These are phyloP conservation scores for Pneumocystis canis DNA, from an alignment of 1,139 yeast species.

Conservation along the genomic window DNA sequence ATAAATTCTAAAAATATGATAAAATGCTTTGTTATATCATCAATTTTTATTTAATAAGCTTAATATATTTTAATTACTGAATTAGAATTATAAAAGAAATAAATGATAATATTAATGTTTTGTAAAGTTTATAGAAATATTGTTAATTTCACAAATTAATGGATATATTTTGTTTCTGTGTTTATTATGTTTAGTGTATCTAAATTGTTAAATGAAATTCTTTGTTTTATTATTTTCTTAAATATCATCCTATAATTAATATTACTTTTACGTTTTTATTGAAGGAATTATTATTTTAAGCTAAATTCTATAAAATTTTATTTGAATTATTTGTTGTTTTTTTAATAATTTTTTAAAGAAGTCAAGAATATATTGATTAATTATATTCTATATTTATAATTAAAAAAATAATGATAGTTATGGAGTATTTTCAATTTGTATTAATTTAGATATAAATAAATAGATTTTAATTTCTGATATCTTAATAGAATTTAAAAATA, in stretches of 20 bases:
- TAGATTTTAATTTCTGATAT: no score
- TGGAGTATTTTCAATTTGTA: not conserved
- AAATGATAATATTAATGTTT: not conserved
- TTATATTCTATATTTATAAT: no score
- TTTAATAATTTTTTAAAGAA: no score
- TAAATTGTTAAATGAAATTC: not conserved
- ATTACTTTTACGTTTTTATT: no score
- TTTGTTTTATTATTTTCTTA: not conserved
- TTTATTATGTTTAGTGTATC: not conserved
- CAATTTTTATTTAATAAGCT: not conserved
- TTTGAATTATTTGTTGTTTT: not conserved
- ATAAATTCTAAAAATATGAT: no score
- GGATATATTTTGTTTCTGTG: not conserved
- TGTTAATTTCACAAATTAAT: not conserved
- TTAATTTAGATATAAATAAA: not conserved
- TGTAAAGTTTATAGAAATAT: not conserved
- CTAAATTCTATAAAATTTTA: no score
- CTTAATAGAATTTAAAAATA: not conserved
- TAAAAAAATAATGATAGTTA: not conserved
- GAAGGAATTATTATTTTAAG: not conserved
- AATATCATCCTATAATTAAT: not conserved
- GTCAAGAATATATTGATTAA: no score
- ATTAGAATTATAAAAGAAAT: not conserved
- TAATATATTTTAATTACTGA: not conserved
- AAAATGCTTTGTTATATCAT: not conserved